Percentiles rank a stretch among this genome's conserved stretches.
These are phyloP conservation scores for Trichoderma atrobrunneum DNA, from an alignment of 2,329 filamentous ascomycete species.

Conservation along the genomic window DNA sequence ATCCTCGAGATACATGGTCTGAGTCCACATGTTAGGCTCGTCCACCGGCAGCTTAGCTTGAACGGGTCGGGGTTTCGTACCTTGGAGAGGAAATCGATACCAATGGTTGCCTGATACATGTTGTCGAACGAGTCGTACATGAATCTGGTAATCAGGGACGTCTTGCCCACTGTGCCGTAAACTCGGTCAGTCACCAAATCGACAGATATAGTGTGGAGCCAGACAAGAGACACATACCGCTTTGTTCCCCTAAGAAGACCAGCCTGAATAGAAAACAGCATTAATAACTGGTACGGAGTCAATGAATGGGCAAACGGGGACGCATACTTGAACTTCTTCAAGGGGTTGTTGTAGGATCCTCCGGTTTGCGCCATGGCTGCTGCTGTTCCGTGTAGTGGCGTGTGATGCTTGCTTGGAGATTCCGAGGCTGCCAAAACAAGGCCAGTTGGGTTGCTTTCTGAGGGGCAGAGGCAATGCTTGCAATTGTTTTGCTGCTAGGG, in stretches of 20 bases:
- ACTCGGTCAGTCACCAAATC: conserved; percentile 26
- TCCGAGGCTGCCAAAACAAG: neutral
- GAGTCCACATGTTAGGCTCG: conserved; percentile 14
- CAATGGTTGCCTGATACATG: conserved; percentile 98
- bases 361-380: conserved; percentile 73
- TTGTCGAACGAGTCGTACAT: conserved; percentile 99
- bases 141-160: conserved; percentile 96
- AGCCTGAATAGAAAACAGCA: conserved; percentile 55
- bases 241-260: conserved; percentile 97
- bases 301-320: neutral
- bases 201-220: conserved; percentile 12
- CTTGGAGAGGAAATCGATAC: conserved; percentile 99
- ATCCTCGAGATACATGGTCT: conserved; percentile 99
- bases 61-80: conserved; percentile 43
- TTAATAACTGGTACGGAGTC: conserved; percentile 6
- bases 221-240: conserved; percentile 62
- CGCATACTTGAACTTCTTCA: conserved; percentile 98
- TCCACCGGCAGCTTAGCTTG: neutral
- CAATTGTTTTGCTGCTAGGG: neutral
- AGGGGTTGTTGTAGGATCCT: conserved; percentile 93
- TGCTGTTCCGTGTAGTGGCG: neutral
- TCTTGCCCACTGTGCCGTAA: conserved; percentile 83
- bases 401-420: conserved; percentile 4
- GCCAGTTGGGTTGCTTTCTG: conserved; percentile 5
- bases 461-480: neutral